Conservation (phyloP, 2,329 filamentous ascomycete genomes). For the Harringtonia aguacate region DNA sequence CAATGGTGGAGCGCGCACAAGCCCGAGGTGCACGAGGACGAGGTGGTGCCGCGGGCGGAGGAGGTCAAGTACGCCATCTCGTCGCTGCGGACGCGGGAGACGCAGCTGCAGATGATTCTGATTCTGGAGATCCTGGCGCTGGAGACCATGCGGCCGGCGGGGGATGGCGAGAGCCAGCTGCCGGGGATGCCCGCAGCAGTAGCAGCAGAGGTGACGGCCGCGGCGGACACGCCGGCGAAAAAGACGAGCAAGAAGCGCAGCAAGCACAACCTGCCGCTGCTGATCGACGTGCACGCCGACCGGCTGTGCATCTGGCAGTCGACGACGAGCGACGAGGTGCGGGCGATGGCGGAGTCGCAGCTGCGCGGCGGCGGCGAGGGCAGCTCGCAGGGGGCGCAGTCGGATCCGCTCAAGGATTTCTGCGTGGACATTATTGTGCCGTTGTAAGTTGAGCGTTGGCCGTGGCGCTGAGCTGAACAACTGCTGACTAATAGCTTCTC, state of each 20-base stretch:
- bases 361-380: conserved; percentile 18
- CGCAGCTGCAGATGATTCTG: conserved; percentile 69
- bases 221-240: conserved; percentile 16
- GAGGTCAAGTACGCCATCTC: conserved; percentile 53
- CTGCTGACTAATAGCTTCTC: conserved; percentile 51
- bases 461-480: background rate
- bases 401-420: conserved; percentile 63
- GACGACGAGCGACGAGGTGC: conserved; percentile 50
- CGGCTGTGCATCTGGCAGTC: conserved; percentile 79
- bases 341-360: conserved; percentile 39
- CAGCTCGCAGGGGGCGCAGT: conserved; percentile 20
- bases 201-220: conserved; percentile 25
- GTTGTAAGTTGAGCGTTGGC: conserved; percentile 44
- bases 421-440: conserved; percentile 72
- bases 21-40: conserved; percentile 36
- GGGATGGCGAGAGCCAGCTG: conserved; percentile 33
- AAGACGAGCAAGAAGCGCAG: conserved; percentile 42
- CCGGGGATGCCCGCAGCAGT: too few species aligned
- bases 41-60: conserved; percentile 34
- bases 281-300: conserved; percentile 66
- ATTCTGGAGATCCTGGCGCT: conserved; percentile 68
- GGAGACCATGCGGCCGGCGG: conserved; percentile 34
- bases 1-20: conserved; percentile 60
- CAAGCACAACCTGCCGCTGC: conserved; percentile 52
- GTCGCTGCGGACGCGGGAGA: conserved; percentile 62